A percentile compares a stretch with the other conserved stretches of the same genome.
These are phyloP conservation scores for Diplodia sapinea DNA, from an alignment of 2,329 filamentous ascomycete genomes.

Conservation along the genomic window DNA sequence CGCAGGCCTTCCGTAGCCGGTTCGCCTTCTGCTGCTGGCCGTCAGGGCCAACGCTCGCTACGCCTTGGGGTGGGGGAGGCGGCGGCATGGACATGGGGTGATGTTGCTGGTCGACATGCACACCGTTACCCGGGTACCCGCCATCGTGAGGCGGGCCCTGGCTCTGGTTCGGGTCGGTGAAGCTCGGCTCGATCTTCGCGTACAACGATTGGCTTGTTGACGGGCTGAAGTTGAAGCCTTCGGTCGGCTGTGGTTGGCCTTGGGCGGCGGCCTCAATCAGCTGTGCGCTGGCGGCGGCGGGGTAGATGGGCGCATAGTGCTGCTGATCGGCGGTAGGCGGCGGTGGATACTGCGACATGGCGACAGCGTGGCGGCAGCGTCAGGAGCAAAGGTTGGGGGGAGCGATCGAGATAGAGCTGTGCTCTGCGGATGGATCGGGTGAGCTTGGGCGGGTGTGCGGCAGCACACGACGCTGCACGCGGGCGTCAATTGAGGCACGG, in stretches of 20 bases:
- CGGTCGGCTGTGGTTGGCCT: conserved; percentile 32
- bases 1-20: conserved; percentile 49
- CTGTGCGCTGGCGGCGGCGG: conserved; percentile 36
- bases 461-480: conserved; percentile 5
- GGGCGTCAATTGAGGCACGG: conserved; percentile 16
- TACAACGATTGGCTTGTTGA: conserved; percentile 34
- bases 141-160: conserved; percentile 20
- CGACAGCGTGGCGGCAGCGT: not conserved
- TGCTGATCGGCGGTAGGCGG: conserved; percentile 39
- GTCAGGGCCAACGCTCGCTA: conserved; percentile 23
- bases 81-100: conserved; percentile 29
- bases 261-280: conserved; percentile 33
- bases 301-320: conserved; percentile 46
- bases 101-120: conserved; percentile 29
- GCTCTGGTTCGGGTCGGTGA: conserved; percentile 31
- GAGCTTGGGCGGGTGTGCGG: conserved; percentile 16
- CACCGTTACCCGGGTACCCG: conserved; percentile 27
- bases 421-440: conserved; percentile 25
- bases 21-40: conserved; percentile 43
- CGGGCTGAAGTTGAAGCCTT: conserved; percentile 29
- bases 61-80: conserved; percentile 27
- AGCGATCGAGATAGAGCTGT: not conserved
- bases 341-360: conserved; percentile 38
- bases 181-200: conserved; percentile 32
- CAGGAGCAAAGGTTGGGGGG: not conserved